Base-by-base conservation (phyloP, 495 filamentous ascomycete genomes). In the Penicillium cinerascens region DNA sequence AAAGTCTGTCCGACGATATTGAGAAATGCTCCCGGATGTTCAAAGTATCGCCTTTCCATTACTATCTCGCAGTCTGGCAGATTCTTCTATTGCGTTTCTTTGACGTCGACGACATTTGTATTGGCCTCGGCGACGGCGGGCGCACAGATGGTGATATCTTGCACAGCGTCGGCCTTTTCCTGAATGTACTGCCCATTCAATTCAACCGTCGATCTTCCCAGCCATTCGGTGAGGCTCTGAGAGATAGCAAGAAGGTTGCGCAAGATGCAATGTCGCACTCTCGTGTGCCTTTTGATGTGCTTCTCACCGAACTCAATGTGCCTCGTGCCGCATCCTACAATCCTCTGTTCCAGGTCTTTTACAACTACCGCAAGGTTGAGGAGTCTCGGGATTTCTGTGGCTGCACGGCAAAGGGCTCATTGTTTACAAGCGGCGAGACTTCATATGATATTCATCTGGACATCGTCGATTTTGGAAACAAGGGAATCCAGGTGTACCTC, bases 151-250 rank as follows among this genome's bases (percentile, higher is more conserved):
- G 39, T 15, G 62, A 63, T 7, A 33, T 71, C 2, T 27, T 65
- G n/a, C 44, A 0, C 4, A 73, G 49, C 11, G 54, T 82, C 15
- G 74, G 82, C 8, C 47, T 70, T 25, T 55, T 76, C 67, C 29
- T 80, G 8, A 82, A 85, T 45, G 48, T 81, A 2, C 61, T 84
- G 0, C 66, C 80, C 0, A 26, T 82, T 3, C 64, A 61, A 2
- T 71, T 78, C 58, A 51, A 56, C 2, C 29, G 26, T 0, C 22
- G 55, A 6, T 17, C 37, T 2, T 43, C 39, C 17, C 55, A 62
- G 33, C 52, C 49, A 0, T 68, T 68, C 22, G 43, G 37, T 0
- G 56, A 62, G 11, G 25, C 45, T 2, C 16, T 67, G 3, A 51
- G 51, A 8, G 49, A 56, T 7, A 47, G 64, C 9, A 58, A 61